Evolutionary conservation across 2,329 filamentous ascomycete genomes (phyloP).

Genomic region (Fusarium incarnatum): DNA sequence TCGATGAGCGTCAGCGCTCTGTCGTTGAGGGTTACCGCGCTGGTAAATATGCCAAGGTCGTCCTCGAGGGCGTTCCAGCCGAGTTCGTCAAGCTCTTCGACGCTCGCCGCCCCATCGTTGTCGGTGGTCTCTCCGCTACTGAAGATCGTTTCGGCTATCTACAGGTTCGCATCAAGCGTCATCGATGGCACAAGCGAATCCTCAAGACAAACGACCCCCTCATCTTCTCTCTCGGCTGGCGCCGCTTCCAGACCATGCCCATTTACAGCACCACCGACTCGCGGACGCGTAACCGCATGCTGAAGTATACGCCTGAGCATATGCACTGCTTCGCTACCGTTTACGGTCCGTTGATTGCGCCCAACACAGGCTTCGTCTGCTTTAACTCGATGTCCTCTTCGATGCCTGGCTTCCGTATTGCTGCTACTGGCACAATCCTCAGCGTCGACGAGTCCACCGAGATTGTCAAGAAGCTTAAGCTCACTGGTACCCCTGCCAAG

Average conservation of each 20-base stretch:
- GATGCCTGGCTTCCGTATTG: slow-evolving; percentile 91
- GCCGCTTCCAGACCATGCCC: slow-evolving; percentile 90
- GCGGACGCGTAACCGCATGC: slow-evolving; percentile 92
- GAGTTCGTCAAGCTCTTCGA: slow-evolving; percentile 90
- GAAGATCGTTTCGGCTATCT: slow-evolving; percentile 97
- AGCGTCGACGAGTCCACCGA: slow-evolving; percentile 96
- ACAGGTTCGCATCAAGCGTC: slow-evolving; percentile 95
- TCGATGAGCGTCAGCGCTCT: slow-evolving; percentile 85
- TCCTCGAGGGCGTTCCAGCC: slow-evolving; percentile 87
- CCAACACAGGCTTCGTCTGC: slow-evolving; percentile 95
- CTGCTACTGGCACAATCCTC: slow-evolving; percentile 92
- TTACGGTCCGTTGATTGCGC: slow-evolving; percentile 93
- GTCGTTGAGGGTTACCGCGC: slow-evolving; percentile 91
- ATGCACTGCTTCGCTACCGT: slow-evolving; percentile 99
- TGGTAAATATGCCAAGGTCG: slow-evolving; percentile 91
- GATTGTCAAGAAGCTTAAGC: slow-evolving; percentile 99
- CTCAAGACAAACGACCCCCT: slow-evolving; percentile 97
- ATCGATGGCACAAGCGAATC: slow-evolving; percentile 99
- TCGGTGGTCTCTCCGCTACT: slow-evolving; percentile 91
- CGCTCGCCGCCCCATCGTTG: slow-evolving; percentile 82
- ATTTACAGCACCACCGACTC: slow-evolving; percentile 97
- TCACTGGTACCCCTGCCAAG: slow-evolving; percentile 93
- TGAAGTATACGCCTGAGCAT: slow-evolving; percentile 99
- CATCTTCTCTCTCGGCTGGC: slow-evolving; percentile 96
- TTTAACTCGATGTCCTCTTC: slow-evolving; percentile 89